Evolutionary conservation across 202 grass and related monocot genomes (phyloP).

Genomic region (Schoenoplectus triqueter): DNA sequence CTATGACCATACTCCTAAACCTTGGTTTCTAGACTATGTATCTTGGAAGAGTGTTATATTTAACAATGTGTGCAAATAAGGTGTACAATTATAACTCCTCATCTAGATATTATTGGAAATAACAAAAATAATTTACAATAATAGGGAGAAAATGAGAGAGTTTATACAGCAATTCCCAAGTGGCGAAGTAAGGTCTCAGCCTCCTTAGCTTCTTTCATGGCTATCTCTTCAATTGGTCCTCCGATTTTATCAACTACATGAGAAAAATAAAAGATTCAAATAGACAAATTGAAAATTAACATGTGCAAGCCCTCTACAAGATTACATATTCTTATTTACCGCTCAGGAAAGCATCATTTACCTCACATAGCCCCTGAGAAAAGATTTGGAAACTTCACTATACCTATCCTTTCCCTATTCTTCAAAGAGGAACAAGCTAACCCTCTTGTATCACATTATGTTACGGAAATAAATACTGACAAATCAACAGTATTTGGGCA

Average conservation of each 20-base stretch:
- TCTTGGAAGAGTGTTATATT: no score
- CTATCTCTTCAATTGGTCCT: constrained; percentile 95
- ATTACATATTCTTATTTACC: not conserved
- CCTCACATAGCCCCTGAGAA: not conserved
- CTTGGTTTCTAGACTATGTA: no score
- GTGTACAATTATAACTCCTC: no score
- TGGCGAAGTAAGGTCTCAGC: constrained; percentile 72
- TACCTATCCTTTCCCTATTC: not conserved
- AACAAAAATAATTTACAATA: not conserved
- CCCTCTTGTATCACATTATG: not conserved
- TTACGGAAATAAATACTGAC: not conserved
- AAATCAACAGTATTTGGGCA: not conserved
- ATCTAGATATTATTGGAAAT: not conserved
- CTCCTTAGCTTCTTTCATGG: constrained; percentile 73
- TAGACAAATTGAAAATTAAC: not conserved
- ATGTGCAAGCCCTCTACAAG: not conserved
- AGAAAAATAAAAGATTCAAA: constrained; percentile 36
- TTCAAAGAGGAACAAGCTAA: not conserved
- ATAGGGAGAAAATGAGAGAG: constrained; percentile 31
- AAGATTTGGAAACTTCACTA: constrained; percentile 9
- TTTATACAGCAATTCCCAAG: constrained; percentile 82
- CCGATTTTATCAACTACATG: constrained; percentile 66
- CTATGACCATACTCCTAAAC: no score
- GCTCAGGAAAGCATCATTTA: no score
- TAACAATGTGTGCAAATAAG: no score